Evolutionary conservation across 352 stramenopile species (phyloP).

Genomic region (Hyaloperonospora brassicae): DNA sequence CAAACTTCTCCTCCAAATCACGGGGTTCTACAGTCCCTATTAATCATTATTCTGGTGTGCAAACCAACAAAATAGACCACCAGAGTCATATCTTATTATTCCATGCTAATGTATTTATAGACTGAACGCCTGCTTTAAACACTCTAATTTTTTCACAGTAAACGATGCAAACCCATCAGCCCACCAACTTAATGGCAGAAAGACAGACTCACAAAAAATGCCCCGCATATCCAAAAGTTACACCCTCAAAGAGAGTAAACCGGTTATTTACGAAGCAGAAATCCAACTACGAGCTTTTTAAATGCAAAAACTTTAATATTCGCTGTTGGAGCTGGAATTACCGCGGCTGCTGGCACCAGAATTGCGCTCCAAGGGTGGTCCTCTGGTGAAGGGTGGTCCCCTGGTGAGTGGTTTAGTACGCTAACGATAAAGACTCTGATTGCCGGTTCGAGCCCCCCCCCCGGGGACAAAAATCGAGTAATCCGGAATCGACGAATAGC

Average conservation of each 20-base stretch:
- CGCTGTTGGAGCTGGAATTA: constrained; percentile 10
- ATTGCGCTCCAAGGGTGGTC: too few species aligned
- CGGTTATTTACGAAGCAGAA: constrained; percentile 18
- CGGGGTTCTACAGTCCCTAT: constrained; percentile 20
- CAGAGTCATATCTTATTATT: constrained; percentile 19
- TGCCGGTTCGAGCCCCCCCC: too few species aligned
- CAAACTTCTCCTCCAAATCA: too few species aligned
- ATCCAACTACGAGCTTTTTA: constrained; percentile 19
- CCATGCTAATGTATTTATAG: constrained; percentile 9
- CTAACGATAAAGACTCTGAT: too few species aligned
- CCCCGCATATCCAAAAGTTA: constrained; percentile 10
- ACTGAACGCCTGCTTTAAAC: too few species aligned
- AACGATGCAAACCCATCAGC: neutral
- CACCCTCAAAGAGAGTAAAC: constrained; percentile 14
- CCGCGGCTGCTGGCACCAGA: constrained; percentile 8
- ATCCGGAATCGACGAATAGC: too few species aligned
- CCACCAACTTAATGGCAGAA: constrained; percentile 11
- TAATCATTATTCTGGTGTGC: constrained; percentile 21
- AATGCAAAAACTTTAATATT: constrained; percentile 19
- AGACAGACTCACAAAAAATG: neutral
- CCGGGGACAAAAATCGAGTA: too few species aligned
- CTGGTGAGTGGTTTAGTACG: too few species aligned
- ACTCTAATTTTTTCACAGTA: too few species aligned
- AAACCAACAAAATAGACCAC: constrained; percentile 22
- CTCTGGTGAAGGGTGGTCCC: too few species aligned